Evolutionary conservation across 2,329 filamentous ascomycete genomes (phyloP).

Genomic region (Fusarium goolgardi): DNA sequence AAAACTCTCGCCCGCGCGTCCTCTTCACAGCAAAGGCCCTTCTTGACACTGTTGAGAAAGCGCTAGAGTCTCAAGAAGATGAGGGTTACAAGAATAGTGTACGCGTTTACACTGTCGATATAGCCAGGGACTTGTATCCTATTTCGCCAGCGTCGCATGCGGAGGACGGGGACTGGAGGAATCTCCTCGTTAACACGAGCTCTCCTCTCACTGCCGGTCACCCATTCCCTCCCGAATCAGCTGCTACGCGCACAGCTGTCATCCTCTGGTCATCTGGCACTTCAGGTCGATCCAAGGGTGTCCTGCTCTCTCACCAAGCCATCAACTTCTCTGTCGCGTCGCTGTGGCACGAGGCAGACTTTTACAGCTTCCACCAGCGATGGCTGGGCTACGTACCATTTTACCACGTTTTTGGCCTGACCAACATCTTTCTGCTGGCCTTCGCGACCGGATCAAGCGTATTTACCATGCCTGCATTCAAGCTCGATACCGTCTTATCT

Average conservation of each 20-base stretch:
- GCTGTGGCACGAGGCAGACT: constrained; percentile 63
- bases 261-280: constrained; percentile 68
- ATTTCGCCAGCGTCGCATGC: constrained; percentile 32
- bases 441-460: constrained; percentile 65
- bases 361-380: constrained; percentile 54
- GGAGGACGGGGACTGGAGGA: constrained; percentile 65
- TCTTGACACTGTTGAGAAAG: constrained; percentile 50
- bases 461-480: constrained; percentile 78
- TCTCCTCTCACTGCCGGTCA: constrained; percentile 59
- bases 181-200: constrained; percentile 62
- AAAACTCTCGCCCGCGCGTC: constrained; percentile 54
- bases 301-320: constrained; percentile 76
- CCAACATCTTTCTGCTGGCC: constrained; percentile 69
- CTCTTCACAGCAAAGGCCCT: constrained; percentile 53
- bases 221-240: constrained; percentile 50
- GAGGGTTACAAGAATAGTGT: constrained; percentile 53
- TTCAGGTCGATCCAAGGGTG: constrained; percentile 80
- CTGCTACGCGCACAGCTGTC: constrained; percentile 67
- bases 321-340: constrained; percentile 67
- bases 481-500: constrained; percentile 72
- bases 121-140: constrained; percentile 52
- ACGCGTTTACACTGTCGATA: constrained; percentile 69
- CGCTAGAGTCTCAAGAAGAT: constrained; percentile 52
- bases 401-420: constrained; percentile 72
- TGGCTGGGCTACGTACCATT: constrained; percentile 75